A percentile compares a stretch with the other conserved stretches of the same genome.
Conservation (phyloP, 495 filamentous ascomycete genomes). For the Podospora tetraspora region DNA sequence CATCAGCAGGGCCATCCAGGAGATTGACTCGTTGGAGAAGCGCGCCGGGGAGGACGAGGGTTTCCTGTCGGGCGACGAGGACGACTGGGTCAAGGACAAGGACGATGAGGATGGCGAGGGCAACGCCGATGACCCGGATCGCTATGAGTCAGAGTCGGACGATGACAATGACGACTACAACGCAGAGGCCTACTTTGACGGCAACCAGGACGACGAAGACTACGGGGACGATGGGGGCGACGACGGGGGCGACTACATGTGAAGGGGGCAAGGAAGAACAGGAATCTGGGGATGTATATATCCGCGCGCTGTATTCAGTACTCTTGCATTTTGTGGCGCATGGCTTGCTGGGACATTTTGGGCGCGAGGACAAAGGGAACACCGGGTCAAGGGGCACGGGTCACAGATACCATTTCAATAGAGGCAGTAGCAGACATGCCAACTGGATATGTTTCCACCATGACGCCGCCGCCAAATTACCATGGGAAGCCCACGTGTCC, state of each 20-base stretch:
- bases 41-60: constrained; percentile 36
- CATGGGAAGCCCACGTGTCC: background rate
- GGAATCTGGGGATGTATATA: background rate
- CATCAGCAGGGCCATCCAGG: constrained; percentile 32
- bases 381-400: constrained; percentile 2
- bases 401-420: constrained; percentile 23
- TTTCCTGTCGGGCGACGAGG: constrained; percentile 36
- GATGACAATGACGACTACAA: constrained; percentile 49
- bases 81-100: constrained; percentile 37
- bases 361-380: background rate
- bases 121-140: constrained; percentile 41
- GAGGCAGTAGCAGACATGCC: background rate
- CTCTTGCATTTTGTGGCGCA: constrained; percentile 15
- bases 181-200: constrained; percentile 51
- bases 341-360: background rate
- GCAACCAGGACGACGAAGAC: constrained; percentile 45
- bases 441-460: background rate
- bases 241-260: constrained; percentile 29
- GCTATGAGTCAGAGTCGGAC: constrained; percentile 44
- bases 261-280: too few relatives aligned
- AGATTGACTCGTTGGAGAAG: constrained; percentile 34
- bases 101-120: constrained; percentile 35
- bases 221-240: constrained; percentile 45
- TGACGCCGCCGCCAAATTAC: background rate
- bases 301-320: background rate